These are phyloP conservation scores for Calonectria honghensis DNA, from an alignment of 2,329 filamentous ascomycete species.

Conservation along the genomic window DNA sequence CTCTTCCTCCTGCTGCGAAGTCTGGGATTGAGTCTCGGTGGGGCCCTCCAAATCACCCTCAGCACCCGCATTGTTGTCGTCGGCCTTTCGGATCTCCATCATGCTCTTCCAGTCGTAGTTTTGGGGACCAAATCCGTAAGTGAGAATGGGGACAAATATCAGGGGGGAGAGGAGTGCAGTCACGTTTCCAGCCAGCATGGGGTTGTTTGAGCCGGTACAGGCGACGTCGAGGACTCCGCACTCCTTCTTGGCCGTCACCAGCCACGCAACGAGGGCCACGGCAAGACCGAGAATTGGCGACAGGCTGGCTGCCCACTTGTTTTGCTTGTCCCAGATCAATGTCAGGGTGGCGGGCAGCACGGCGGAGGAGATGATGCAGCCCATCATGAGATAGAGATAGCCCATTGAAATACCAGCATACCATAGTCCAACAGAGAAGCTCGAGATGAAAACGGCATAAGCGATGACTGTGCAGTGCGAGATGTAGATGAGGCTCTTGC, in stretches of 20 bases:
- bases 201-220: slow-evolving; percentile 87
- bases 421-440: slow-evolving; percentile 84
- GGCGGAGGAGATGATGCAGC: slow-evolving; percentile 89
- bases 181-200: slow-evolving; percentile 92
- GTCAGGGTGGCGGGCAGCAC: slow-evolving; percentile 89
- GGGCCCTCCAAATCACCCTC: slow-evolving; percentile 45
- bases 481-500: slow-evolving; percentile 86
- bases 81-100: slow-evolving; percentile 84
- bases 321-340: slow-evolving; percentile 87
- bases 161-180: slow-evolving; percentile 86
- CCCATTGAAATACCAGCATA: slow-evolving; percentile 90
- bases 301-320: slow-evolving; percentile 80
- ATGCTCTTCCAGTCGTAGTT: slow-evolving; percentile 93
- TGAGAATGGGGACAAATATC: slow-evolving; percentile 85
- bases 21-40: slow-evolving; percentile 33
- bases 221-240: slow-evolving; percentile 81
- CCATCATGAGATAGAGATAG: slow-evolving; percentile 93
- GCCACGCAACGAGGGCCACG: slow-evolving; percentile 83
- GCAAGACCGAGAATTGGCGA: slow-evolving; percentile 80
- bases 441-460: slow-evolving; percentile 86
- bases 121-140: slow-evolving; percentile 74
- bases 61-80: slow-evolving; percentile 82
- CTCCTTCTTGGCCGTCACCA: slow-evolving; percentile 80
- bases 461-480: slow-evolving; percentile 81
- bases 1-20: slow-evolving; percentile 60